Base-by-base conservation (phyloP, 2,329 filamentous ascomycete species). In the Nemania bipapillata region DNA sequence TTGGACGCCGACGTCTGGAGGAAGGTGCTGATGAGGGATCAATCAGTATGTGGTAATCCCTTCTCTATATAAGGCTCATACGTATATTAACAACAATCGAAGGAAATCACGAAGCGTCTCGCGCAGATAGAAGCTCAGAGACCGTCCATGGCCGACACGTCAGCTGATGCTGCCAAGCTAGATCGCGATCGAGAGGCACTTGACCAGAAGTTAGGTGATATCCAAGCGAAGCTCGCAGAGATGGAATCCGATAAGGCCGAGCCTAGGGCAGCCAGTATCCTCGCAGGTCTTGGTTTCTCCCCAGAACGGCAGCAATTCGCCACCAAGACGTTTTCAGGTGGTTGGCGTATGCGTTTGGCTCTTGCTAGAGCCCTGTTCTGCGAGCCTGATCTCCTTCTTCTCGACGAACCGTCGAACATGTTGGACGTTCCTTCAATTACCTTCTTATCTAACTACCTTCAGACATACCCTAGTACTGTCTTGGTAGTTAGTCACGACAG, bases 201-300 rank as follows among this genome's bases (percentile, higher is more conserved):
- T 60, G 96, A 99, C 78, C 90, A 90, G 70, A 97, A 96, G 45
- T 86, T 99, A 53, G 93, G 91, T 73, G 96, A 99, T 77, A 90
- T 99, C 58, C 94, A 99, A 78, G 81, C 86, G 67, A 99, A 99
- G 81, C 86, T 99, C 68, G 89, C 94, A 22, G 96, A 99, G 81
- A 99, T 99, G 96, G 96, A 99, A 79, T 97, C 96, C 0, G 96
- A 99, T 84, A 98, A 97, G 83, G 96, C 96, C 66, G 96, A 99
- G 79, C 92, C 96, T 72, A 88, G 96, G 78, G 96, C 96, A 54
- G 96, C 96, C 58, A 97, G 93, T 81, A 99, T 99, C 78, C 86
- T 99, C 61, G 95, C 96, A 68, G 96, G 96, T 88, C 90, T 99
- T 66, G 96, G 96, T 75, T 99, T 99, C 87, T 98, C 96, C 0